Conservation (phyloP, 2,329 filamentous ascomycete species). For the Bipolaris oryzae region DNA sequence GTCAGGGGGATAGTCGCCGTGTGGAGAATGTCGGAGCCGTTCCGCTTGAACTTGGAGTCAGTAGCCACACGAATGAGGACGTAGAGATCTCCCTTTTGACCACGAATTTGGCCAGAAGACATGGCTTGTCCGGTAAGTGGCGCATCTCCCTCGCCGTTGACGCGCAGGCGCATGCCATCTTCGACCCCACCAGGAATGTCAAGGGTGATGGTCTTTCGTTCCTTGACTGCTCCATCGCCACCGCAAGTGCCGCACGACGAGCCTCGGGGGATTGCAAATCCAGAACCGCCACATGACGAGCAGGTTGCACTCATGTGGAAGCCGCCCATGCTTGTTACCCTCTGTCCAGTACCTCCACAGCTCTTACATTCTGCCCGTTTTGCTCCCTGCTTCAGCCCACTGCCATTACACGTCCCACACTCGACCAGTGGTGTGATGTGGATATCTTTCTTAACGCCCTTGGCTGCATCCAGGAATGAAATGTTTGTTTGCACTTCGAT, state of each 20-base stretch:
- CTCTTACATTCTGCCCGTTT: slow-evolving; percentile 74
- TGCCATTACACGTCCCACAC: slow-evolving; percentile 83
- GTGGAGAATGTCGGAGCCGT: slow-evolving; percentile 89
- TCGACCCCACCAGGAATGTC: slow-evolving; percentile 96
- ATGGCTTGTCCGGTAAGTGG: slow-evolving; percentile 74
- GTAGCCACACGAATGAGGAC: slow-evolving; percentile 88
- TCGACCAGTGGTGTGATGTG: slow-evolving; percentile 79
- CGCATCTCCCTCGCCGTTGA: slow-evolving; percentile 86
- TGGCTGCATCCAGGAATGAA: slow-evolving; percentile 94
- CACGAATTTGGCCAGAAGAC: slow-evolving; percentile 63
- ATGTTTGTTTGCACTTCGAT: slow-evolving; percentile 94
- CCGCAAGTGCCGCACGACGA: slow-evolving; percentile 80
- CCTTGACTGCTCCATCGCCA: slow-evolving; percentile 83
- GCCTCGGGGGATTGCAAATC: slow-evolving; percentile 75
- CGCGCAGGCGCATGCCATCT: slow-evolving; percentile 89
- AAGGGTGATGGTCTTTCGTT: slow-evolving; percentile 81
- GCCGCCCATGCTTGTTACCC: slow-evolving; percentile 88
- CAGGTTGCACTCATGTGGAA: slow-evolving; percentile 97
- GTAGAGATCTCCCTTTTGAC: slow-evolving; percentile 85
- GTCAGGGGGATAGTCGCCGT: slow-evolving; percentile 91
- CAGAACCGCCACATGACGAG: slow-evolving; percentile 77
- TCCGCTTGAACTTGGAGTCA: slow-evolving; percentile 86
- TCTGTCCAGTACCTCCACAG: slow-evolving; percentile 85
- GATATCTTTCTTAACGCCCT: slow-evolving; percentile 87
- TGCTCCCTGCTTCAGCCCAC: slow-evolving; percentile 80